Evolutionary conservation across 2,329 filamentous ascomycete species (phyloP).

Genomic region (Aspergillus oerlinghausenensis): DNA sequence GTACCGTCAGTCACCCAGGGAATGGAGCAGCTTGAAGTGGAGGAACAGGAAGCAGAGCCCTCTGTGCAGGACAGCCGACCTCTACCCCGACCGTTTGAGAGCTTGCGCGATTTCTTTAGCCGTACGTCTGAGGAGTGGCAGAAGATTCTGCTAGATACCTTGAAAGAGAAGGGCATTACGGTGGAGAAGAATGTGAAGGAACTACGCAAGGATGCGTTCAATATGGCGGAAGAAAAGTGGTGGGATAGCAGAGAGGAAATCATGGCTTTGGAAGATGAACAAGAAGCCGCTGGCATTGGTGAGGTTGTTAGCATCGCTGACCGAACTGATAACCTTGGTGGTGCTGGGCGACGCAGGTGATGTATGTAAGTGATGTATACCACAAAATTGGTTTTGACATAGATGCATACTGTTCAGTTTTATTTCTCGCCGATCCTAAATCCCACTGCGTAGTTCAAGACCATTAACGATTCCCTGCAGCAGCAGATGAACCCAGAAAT

Average conservation of each 20-base stretch:
- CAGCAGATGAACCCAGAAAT: not conserved
- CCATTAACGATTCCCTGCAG: not conserved
- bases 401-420: not conserved
- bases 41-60: constrained; percentile 34
- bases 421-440: not conserved
- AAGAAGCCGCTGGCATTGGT: constrained; percentile 90
- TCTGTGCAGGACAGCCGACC: constrained; percentile 70
- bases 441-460: not conserved
- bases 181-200: constrained; percentile 72
- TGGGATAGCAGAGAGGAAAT: constrained; percentile 98
- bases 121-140: constrained; percentile 90
- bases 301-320: constrained; percentile 88
- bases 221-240: constrained; percentile 92
- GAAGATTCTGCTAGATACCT: constrained; percentile 70
- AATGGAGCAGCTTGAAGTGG: constrained; percentile 35
- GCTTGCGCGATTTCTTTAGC: constrained; percentile 83
- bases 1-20: constrained; percentile 33
- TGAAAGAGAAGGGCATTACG: constrained; percentile 61
- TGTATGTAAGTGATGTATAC: not conserved
- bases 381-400: not conserved
- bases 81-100: constrained; percentile 78
- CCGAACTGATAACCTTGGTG: constrained; percentile 52
- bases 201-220: constrained; percentile 85
- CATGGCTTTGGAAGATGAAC: constrained; percentile 84
- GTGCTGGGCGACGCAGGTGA: constrained; percentile 43